Conservation (phyloP, 164 flowering plant genomes). For the Stephania cephalantha region DNA sequence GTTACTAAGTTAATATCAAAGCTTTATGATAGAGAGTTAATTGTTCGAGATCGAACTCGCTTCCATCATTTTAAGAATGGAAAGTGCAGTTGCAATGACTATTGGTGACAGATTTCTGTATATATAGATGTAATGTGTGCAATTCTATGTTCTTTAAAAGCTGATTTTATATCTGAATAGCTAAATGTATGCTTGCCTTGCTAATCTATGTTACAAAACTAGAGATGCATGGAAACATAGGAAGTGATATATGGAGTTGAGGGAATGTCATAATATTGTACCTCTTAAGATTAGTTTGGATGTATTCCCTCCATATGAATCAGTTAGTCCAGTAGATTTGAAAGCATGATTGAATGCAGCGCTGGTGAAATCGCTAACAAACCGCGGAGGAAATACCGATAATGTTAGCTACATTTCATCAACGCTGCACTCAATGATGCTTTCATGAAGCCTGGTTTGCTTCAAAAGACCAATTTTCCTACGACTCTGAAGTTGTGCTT, state of each 20-base stretch:
- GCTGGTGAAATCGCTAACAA: constrained; percentile 23
- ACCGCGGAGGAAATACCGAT: neutral
- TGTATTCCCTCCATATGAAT: neutral
- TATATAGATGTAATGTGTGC: neutral
- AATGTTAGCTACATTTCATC: constrained; percentile 25
- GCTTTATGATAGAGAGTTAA: constrained; percentile 17
- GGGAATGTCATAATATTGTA: neutral
- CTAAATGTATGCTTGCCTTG: neutral
- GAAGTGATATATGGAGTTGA: neutral
- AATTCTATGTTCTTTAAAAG: neutral
- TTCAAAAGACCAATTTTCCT: neutral
- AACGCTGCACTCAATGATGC: constrained; percentile 70
- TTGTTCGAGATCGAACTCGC: constrained; percentile 24
- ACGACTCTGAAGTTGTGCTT: neutral
- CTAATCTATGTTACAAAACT: neutral
- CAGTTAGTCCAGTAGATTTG: neutral
- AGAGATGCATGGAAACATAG: neutral
- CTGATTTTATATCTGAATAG: neutral
- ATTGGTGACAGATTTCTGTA: constrained; percentile 12
- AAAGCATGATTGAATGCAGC: constrained; percentile 54
- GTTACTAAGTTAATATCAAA: constrained; percentile 20
- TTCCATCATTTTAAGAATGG: constrained; percentile 24
- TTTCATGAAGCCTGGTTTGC: constrained; percentile 4
- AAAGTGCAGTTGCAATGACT: constrained; percentile 19
- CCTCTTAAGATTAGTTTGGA: neutral